Percentiles rank a stretch among this genome's conserved stretches.
phyloP scores from a whole-genome alignment of 2,329 filamentous ascomycete genomes.

The Talaromyces sp. region DNA sequence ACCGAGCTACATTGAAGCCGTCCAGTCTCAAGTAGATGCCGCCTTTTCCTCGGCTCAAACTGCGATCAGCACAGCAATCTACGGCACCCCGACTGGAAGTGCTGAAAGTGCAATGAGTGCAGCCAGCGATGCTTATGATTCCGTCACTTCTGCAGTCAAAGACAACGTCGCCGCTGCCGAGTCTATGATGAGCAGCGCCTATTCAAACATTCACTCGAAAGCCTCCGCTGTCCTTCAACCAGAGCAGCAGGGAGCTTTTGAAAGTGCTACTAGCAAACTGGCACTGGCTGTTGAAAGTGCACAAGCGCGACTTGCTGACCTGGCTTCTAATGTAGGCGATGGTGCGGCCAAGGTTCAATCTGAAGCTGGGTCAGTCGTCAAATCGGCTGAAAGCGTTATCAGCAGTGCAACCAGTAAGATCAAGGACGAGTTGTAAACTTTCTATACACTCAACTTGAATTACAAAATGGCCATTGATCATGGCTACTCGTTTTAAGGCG shows the following conservation, averaged over 20 bases:
- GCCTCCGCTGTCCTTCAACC: slow-evolving; percentile 6
- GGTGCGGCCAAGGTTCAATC: slow-evolving; percentile 37
- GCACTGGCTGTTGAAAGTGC: slow-evolving; percentile 21
- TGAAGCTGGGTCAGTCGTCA: slow-evolving; percentile 37
- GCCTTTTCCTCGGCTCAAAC: slow-evolving; percentile 56
- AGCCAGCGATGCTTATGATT: slow-evolving; percentile 47
- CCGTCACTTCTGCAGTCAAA: slow-evolving; percentile 47
- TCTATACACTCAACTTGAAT: not conserved
- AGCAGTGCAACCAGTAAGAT: slow-evolving; percentile 45
- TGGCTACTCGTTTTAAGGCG: slow-evolving; percentile 20
- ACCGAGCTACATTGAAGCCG: slow-evolving; percentile 49
- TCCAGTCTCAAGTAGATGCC: slow-evolving; percentile 27
- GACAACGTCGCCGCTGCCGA: slow-evolving; percentile 27
- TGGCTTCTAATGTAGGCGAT: slow-evolving; percentile 34
- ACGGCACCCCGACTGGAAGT: slow-evolving; percentile 53
- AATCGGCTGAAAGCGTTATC: slow-evolving; percentile 49
- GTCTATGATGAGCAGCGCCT: slow-evolving; percentile 9
- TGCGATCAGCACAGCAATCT: slow-evolving; percentile 58
- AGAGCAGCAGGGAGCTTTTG: slow-evolving; percentile 29
- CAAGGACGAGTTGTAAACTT: slow-evolving; percentile 54
- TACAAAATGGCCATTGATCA: not conserved
- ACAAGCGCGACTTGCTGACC: slow-evolving; percentile 32
- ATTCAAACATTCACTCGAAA: not conserved
- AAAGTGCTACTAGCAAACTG: slow-evolving; percentile 29
- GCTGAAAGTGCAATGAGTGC: slow-evolving; percentile 47